A percentile compares a stretch with the other conserved stretches of the same genome.
Conservation (phyloP, 73 alveolate species). For the Paramecium tetraurelia region DNA sequence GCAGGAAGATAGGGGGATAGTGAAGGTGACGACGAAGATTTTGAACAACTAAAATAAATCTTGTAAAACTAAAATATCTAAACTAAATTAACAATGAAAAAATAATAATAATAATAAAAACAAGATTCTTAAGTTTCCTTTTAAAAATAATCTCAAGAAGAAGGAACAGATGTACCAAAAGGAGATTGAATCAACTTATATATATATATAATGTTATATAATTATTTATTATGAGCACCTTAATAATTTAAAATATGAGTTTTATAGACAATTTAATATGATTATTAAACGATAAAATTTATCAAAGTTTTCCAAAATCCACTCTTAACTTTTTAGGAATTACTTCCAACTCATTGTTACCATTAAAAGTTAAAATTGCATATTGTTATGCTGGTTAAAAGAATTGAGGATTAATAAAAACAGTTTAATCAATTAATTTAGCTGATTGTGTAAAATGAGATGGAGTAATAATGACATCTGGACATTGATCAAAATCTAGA, state of each 20-base stretch:
- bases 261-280: no score
- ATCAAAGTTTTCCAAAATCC: neutral
- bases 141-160: conserved; percentile 14
- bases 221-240: neutral
- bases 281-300: no score
- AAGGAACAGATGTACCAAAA: conserved; percentile 42
- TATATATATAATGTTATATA: neutral
- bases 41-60: neutral
- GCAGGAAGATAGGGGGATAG: conserved; percentile 38
- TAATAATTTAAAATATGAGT: no score
- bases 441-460: neutral
- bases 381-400: neutral
- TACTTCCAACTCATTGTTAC: neutral
- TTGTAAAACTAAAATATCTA: neutral
- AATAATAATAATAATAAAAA: neutral
- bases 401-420: neutral
- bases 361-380: neutral
- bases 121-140: conserved; percentile 31
- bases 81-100: neutral
- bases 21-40: conserved; percentile 51
- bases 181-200: neutral
- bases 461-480: neutral
- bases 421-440: neutral
- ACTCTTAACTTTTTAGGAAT: neutral
- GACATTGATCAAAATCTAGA: neutral